A percentile compares a stretch with the other conserved stretches of the same genome.
These are phyloP conservation scores for Adenanthera pavonina DNA, from an alignment of 306 rosid species.

Conservation along the genomic window DNA sequence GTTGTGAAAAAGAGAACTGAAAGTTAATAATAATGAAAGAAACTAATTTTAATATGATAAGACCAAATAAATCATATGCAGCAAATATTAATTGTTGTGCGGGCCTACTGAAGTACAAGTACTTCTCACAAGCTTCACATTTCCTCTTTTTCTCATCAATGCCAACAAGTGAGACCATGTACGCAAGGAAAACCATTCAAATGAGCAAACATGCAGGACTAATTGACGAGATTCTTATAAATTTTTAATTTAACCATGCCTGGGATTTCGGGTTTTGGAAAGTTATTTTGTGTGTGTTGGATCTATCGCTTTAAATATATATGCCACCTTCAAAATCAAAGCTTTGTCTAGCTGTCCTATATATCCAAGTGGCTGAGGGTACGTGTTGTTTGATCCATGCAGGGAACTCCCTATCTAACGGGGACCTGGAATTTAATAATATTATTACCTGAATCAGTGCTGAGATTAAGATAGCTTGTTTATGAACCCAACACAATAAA, in stretches of 20 bases:
- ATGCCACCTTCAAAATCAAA: constrained; percentile 36
- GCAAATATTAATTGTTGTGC: not conserved
- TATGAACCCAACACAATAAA: constrained; percentile 38
- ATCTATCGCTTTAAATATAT: constrained; percentile 47
- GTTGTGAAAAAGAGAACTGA: not conserved
- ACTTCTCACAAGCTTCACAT: not conserved
- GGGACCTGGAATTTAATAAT: constrained; percentile 47
- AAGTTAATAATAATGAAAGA: not conserved
- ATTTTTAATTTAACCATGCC: constrained; percentile 32
- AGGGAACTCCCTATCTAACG: constrained; percentile 42
- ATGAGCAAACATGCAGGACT: constrained; percentile 2
- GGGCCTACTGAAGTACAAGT: too few relatives aligned
- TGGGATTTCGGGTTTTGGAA: constrained; percentile 36
- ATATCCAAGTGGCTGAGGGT: constrained; percentile 28
- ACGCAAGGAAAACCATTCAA: constrained; percentile 14
- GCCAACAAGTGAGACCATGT: constrained; percentile 17
- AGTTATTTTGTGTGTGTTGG: constrained; percentile 44
- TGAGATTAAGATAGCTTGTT: constrained; percentile 39
- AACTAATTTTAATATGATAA: not conserved
- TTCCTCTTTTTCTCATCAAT: not conserved
- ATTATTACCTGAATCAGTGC: constrained; percentile 30
- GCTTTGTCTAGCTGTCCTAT: constrained; percentile 47
- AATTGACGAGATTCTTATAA: constrained; percentile 6
- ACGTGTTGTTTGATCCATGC: constrained; percentile 48
- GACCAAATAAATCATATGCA: not conserved